phyloP scores from a whole-genome alignment of 2,329 filamentous ascomycete species.

The Thelonectria blattea region DNA sequence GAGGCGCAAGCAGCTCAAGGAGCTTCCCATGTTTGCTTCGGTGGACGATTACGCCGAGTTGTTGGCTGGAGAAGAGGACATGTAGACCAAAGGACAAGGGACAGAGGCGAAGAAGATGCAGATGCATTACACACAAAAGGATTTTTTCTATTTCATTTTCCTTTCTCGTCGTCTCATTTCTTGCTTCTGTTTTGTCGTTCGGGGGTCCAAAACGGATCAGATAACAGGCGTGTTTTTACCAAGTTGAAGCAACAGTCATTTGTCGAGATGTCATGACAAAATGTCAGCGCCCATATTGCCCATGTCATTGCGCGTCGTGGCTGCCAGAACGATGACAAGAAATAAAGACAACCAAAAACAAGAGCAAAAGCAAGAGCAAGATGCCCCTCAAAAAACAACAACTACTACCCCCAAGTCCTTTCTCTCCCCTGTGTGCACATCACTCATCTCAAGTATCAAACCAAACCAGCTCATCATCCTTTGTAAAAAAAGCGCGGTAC shows the following conservation, averaged over 20 bases:
- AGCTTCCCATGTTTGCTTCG: constrained; percentile 89
- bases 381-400: neutral
- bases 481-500: constrained; percentile 90
- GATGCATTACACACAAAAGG: constrained; percentile 3
- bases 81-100: constrained; percentile 28
- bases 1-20: constrained; percentile 85
- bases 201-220: neutral
- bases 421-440: neutral
- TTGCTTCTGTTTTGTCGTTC: neutral
- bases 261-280: neutral
- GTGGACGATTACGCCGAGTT: constrained; percentile 92
- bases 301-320: too few species aligned
- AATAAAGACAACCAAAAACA: neutral
- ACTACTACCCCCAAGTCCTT: neutral
- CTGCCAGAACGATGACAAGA: too few species aligned
- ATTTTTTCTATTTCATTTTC: constrained; percentile 20
- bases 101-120: neutral
- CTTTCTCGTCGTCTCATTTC: neutral
- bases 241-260: neutral
- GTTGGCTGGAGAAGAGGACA: constrained; percentile 73
- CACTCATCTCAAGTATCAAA: constrained; percentile 50
- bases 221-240: constrained; percentile 2
- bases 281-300: neutral
- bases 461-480: constrained; percentile 83
- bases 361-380: neutral